phyloP scores from a whole-genome alignment of 257 asterid genomes.

The Ophiorrhiza pumila region DNA sequence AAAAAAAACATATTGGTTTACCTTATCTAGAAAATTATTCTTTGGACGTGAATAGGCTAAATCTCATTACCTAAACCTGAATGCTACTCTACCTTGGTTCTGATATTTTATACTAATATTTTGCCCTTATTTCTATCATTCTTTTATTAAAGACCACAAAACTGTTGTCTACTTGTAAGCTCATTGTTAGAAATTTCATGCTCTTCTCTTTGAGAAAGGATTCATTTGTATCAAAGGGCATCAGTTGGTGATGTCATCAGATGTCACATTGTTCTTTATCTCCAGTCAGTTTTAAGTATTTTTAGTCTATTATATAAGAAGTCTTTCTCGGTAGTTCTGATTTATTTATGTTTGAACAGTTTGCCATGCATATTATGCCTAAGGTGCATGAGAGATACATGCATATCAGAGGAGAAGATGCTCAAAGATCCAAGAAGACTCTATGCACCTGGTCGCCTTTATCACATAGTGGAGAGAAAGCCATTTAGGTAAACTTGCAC shows the following conservation, averaged over 20 bases:
- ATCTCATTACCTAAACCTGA: background rate
- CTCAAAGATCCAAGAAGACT: constrained; percentile 80
- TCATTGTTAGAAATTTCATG: background rate
- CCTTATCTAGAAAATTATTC: background rate
- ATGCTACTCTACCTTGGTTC: background rate
- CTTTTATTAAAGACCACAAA: background rate
- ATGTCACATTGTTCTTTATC: background rate
- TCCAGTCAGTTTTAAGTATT: background rate
- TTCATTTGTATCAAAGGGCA: background rate
- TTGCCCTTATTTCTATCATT: background rate
- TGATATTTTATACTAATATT: background rate
- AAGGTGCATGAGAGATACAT: constrained; percentile 82
- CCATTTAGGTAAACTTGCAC: constrained; percentile 56
- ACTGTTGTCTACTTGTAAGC: background rate
- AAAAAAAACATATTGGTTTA: background rate
- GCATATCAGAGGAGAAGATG: constrained; percentile 75
- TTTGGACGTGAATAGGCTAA: background rate
- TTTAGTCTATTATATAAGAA: background rate
- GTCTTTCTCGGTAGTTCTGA: background rate
- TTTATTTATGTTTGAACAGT: constrained; percentile 37
- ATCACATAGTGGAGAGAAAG: constrained; percentile 83
- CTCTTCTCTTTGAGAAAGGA: background rate
- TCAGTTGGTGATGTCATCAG: background rate
- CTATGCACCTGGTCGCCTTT: constrained; percentile 87
- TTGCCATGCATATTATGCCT: constrained; percentile 78